A percentile compares a stretch with the other conserved stretches of the same genome.
Evolutionary conservation across 768 basidiomycete genomes (phyloP).

Genomic region (Suillus brevipes): DNA sequence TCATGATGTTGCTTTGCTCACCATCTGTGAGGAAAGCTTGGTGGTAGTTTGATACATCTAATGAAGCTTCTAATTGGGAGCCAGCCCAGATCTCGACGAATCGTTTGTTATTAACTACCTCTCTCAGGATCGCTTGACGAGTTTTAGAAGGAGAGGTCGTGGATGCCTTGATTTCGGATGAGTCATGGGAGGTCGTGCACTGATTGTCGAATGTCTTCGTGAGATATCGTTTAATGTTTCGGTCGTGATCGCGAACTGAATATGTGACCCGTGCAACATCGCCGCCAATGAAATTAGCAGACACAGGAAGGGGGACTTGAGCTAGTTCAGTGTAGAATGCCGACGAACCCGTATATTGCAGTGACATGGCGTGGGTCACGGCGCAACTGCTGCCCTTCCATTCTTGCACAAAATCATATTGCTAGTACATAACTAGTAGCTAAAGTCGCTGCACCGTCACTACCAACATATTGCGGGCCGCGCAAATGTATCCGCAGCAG

Average conservation of each 20-base stretch:
- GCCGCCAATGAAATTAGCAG: constrained; percentile 34
- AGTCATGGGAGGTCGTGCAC: constrained; percentile 14
- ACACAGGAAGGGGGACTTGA: constrained; percentile 40
- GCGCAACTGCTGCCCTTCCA: too few relatives aligned
- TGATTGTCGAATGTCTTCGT: constrained; percentile 34
- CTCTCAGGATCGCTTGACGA: constrained; percentile 48
- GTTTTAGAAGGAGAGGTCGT: constrained; percentile 43
- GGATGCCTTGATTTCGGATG: constrained; percentile 40
- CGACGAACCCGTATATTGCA: constrained; percentile 22
- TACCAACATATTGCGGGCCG: too few relatives aligned
- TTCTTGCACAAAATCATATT: too few relatives aligned
- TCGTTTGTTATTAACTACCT: constrained; percentile 40
- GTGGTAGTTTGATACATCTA: constrained; percentile 60
- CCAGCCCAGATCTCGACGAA: constrained; percentile 62
- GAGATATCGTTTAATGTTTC: constrained; percentile 48
- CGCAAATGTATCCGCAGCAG: too few relatives aligned
- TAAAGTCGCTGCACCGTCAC: too few relatives aligned
- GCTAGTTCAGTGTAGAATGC: constrained; percentile 38
- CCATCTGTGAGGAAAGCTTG: constrained; percentile 66
- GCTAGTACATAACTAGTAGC: too few relatives aligned
- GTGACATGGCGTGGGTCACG: neutral
- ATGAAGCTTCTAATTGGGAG: constrained; percentile 41
- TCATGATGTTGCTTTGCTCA: constrained; percentile 20
- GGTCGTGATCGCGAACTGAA: constrained; percentile 49
- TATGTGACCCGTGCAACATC: constrained; percentile 42